Percentiles rank a stretch among this genome's conserved stretches.
phyloP scores from a whole-genome alignment of 495 filamentous ascomycete genomes.

The Hypoxylon subgilvum region DNA sequence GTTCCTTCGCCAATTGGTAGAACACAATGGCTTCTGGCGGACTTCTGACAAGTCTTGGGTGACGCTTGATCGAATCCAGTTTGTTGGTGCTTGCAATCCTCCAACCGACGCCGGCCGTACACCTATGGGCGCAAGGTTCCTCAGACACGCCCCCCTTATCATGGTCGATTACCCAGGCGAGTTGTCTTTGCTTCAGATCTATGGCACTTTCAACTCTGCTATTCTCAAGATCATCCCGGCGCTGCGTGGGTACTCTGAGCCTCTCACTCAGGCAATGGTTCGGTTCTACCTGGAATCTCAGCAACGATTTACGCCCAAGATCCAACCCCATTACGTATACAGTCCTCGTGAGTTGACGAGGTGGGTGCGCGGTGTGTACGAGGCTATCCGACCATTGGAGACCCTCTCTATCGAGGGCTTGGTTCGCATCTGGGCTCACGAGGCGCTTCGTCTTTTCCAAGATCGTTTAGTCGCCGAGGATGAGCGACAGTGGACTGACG shows the following conservation, averaged over 20 bases:
- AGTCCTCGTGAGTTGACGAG: constrained; percentile 96
- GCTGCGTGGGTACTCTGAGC: constrained; percentile 90
- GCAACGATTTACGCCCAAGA: constrained; percentile 87
- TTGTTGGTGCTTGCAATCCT: constrained; percentile 98
- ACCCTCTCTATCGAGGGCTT: constrained; percentile 86
- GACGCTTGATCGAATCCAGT: constrained; percentile 95
- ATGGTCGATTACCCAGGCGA: constrained; percentile 99
- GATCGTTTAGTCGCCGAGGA: constrained; percentile 94
- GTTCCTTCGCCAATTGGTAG: constrained; percentile 93
- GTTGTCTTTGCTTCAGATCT: constrained; percentile 91
- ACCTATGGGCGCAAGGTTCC: constrained; percentile 87
- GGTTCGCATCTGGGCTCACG: constrained; percentile 97
- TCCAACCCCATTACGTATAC: constrained; percentile 98
- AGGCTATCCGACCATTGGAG: constrained; percentile 92
- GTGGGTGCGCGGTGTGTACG: constrained; percentile 96
- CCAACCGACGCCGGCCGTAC: constrained; percentile 98
- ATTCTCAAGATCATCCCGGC: constrained; percentile 95
- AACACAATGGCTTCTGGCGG: constrained; percentile 99
- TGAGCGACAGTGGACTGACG: constrained; percentile 92
- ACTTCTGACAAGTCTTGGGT: constrained; percentile 98
- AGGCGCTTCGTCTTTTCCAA: constrained; percentile 93
- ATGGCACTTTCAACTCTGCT: constrained; percentile 96
- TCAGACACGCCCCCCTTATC: constrained; percentile 92
- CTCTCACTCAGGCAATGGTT: constrained; percentile 97
- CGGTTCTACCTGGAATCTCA: constrained; percentile 95